Conservation (phyloP, 2,329 filamentous ascomycete genomes). For the Niveomyces coronatus region DNA sequence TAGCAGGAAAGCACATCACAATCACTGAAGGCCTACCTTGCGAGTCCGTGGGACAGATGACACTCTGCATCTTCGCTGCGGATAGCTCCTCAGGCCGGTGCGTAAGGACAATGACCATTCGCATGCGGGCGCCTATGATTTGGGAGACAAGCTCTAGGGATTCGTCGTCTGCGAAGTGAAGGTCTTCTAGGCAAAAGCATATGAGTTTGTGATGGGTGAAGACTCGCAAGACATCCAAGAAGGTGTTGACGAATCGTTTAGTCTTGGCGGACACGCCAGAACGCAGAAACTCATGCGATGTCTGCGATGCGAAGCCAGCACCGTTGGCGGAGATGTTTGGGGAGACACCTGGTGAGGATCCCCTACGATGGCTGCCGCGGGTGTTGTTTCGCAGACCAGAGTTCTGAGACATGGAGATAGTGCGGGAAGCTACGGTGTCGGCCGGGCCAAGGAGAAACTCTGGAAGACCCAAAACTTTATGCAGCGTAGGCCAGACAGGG, state of each 20-base stretch:
- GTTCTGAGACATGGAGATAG: slow-evolving; percentile 27
- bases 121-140: slow-evolving; percentile 68
- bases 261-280: slow-evolving; percentile 49
- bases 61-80: slow-evolving; percentile 41
- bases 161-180: slow-evolving; percentile 85
- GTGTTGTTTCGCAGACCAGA: slow-evolving; percentile 20
- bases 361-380: slow-evolving; percentile 31
- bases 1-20: not conserved
- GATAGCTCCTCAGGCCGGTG: slow-evolving; percentile 58
- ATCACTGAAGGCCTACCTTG: slow-evolving; percentile 15
- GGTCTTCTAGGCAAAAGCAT: slow-evolving; percentile 78
- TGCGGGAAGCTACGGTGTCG: slow-evolving; percentile 26
- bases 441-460: slow-evolving; percentile 57
- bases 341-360: slow-evolving; percentile 39
- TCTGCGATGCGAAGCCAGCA: slow-evolving; percentile 34
- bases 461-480: slow-evolving; percentile 50
- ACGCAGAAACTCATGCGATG: slow-evolving; percentile 50
- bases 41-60: slow-evolving; percentile 42
- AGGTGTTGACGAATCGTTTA: slow-evolving; percentile 76
- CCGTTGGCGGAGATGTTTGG: slow-evolving; percentile 26
- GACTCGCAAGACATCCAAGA: slow-evolving; percentile 73
- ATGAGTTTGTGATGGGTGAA: slow-evolving; percentile 79
- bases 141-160: slow-evolving; percentile 74
- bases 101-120: slow-evolving; percentile 73
- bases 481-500: slow-evolving; percentile 54